A percentile compares a stretch with the other conserved stretches of the same genome.
phyloP scores from a whole-genome alignment of 768 basidiomycete species.

The Hydnomerulius pinastri region DNA sequence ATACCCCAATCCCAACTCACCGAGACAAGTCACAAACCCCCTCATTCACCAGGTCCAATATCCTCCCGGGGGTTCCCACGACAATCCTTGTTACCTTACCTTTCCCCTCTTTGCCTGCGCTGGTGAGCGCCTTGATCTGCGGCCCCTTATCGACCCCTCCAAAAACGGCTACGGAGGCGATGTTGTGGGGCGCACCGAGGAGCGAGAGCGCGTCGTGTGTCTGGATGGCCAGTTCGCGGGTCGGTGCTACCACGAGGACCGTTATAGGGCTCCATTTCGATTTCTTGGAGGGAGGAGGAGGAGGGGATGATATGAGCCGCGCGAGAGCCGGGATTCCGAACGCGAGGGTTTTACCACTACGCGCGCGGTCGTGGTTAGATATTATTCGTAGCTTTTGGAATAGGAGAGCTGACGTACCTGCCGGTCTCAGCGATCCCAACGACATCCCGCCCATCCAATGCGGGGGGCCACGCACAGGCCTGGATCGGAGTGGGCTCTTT shows the following conservation, averaged over 20 bases:
- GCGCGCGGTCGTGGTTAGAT: too few species aligned
- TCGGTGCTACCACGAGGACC: conserved; percentile 87
- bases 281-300: conserved; percentile 20
- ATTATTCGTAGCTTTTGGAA: too few species aligned
- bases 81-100: conserved; percentile 70
- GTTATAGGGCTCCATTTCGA: conserved; percentile 43
- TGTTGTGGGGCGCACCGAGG: conserved; percentile 72
- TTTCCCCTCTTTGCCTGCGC: conserved; percentile 49
- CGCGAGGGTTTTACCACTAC: conserved; percentile 95
- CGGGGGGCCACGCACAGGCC: conserved; percentile 91
- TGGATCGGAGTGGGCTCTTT: conserved; percentile 94
- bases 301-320: conserved; percentile 51
- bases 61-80: conserved; percentile 93
- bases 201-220: conserved; percentile 81
- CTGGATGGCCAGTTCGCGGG: conserved; percentile 94
- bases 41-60: conserved; percentile 89
- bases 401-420: conserved; percentile 61
- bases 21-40: conserved; percentile 80
- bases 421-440: conserved; percentile 98
- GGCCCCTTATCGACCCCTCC: conserved; percentile 93
- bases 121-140: conserved; percentile 71
- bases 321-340: conserved; percentile 92
- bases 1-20: conserved; percentile 41
- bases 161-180: conserved; percentile 85
- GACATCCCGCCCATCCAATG: conserved; percentile 80